Evolutionary conservation across 768 basidiomycete species (phyloP).

Genomic region (Symmetrospora coprosmae): DNA sequence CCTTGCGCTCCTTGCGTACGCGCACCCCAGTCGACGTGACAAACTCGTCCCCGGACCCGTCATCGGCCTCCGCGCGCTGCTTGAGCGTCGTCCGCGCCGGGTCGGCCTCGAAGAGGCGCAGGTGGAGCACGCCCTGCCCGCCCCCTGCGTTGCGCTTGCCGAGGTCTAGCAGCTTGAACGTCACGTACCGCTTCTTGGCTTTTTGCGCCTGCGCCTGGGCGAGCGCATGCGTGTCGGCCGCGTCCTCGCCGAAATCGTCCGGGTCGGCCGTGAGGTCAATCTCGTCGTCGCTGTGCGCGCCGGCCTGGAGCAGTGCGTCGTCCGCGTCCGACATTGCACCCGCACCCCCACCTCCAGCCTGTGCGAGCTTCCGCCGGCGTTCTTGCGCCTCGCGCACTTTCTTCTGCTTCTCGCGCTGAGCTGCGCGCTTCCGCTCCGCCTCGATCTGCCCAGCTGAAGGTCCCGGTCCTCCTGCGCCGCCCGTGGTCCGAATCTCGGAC

Average conservation of each 20-base stretch:
- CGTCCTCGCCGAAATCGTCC: constrained; percentile 19
- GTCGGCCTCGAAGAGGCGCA: constrained; percentile 82
- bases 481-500: constrained; percentile 52
- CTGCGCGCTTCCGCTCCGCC: constrained; percentile 26
- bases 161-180: constrained; percentile 69
- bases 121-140: constrained; percentile 68
- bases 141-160: constrained; percentile 51
- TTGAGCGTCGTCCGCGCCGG: too few species aligned
- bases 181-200: constrained; percentile 57
- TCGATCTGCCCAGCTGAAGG: too few species aligned
- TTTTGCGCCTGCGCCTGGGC: not conserved
- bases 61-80: too few species aligned
- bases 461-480: constrained; percentile 52
- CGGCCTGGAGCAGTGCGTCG: not conserved
- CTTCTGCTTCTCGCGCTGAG: constrained; percentile 24
- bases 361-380: constrained; percentile 32
- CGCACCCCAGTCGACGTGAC: not conserved
- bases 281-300: constrained; percentile 14
- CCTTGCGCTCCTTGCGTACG: constrained; percentile 42
- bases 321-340: not conserved
- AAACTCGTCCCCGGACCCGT: not conserved
- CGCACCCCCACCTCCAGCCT: constrained; percentile 28
- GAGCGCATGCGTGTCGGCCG: too few species aligned
- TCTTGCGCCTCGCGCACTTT: constrained; percentile 33
- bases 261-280: not conserved